Evolutionary conservation across 805 yeast genomes (phyloP), one percentile per base, ranked within the genome.

Genomic region (Saccharomyces mikatae): DNA sequence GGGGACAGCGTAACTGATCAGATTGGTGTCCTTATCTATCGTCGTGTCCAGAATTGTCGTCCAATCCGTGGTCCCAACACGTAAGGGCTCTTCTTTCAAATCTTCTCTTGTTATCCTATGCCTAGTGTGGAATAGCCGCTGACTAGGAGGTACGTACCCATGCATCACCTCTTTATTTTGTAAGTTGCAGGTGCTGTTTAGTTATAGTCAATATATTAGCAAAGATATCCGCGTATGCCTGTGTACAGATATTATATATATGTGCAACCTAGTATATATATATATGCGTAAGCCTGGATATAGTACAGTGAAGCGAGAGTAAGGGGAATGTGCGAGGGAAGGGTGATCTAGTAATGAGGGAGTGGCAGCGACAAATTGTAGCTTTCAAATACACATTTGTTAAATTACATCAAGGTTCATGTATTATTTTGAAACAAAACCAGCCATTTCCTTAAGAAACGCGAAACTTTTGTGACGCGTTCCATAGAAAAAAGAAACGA

Each of bases 91-190:
- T 10, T 54, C 50, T 48, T 52, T 55, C 32, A 60, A 32, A 36
- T 58, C 60, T 11, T 57, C 52, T 50, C 60, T 50, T 10, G 59
- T 55, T 24, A 60, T 48, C 27, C 52, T 57, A 36, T 60, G 63
- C 46, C 63, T 57, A 14, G 60, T 46, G 9, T 53, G 57, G 29
- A 57, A 60, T 50, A 60, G 52, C 47, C 48, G 57, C 41, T 55
- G 57, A 41, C 59, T 52, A 21, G 63, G 63, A 13, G 63, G 59
- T 28, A 57, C 50, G 44, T 55, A 60, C 26, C 48, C 52, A 9
- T 46, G 48, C 30, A 27, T 36, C 24, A 21, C 17, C 11, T 36
- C 10, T 10, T 17, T 17, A 36, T n/a, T 13, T 11, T 6, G 13
- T 36, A 11, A 36, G 22, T 36, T 5, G 44, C 10, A 36, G 22